Evolutionary conservation across 768 basidiomycete genomes (phyloP), one percentile per base, ranked within the genome.

Genomic region (Pluteus cervinus): DNA sequence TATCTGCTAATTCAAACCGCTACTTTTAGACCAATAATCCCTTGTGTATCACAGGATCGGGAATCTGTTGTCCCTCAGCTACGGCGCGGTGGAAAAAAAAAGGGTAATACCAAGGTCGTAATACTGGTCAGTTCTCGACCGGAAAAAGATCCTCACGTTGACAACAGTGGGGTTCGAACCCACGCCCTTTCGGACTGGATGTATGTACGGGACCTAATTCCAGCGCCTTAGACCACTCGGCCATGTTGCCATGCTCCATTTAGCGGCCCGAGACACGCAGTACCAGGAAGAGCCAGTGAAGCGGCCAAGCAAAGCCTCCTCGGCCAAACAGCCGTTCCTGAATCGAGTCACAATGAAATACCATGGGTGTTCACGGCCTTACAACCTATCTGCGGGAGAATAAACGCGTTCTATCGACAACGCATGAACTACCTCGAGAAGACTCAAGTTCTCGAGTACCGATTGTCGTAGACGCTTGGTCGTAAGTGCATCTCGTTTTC

Each of bases 401-500:
- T 43, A 58, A 59, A 35, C 68, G 69, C 8, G 37, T 44, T 4
- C 55, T 76, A 20, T 68, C 69, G 8, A 56, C 54, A 29, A 55
- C 61, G 4, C 48, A 52, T 41, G 43, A 52, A 23, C 33, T 58
- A 36, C 33, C 54, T 38, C 26, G 45, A 38, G 24, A 43, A 16
- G 33, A 50, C n/a, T 33, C 48, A 29, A 46, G 53, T 4, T 37
- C 40, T 17, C 41, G 58, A 33, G 64, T 69, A 14, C 63, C 74
- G 22, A 62, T 88, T 42, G 80, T 91, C 7, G 73, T 90, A 34
- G 87, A 91, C 61, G 87, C 76, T 30, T 87, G 81, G 85, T 88
- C 87, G 87, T 90, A 56, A 79, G 87, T 79, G 30, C 28, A 16
- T 33, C 26, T 39, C 24, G 41, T 6, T 42, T 43, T 20, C 16